A percentile compares a stretch with the other conserved stretches of the same genome.
Conservation (phyloP, 805 yeast genomes). For the Maudiozyma saulgeensis region DNA sequence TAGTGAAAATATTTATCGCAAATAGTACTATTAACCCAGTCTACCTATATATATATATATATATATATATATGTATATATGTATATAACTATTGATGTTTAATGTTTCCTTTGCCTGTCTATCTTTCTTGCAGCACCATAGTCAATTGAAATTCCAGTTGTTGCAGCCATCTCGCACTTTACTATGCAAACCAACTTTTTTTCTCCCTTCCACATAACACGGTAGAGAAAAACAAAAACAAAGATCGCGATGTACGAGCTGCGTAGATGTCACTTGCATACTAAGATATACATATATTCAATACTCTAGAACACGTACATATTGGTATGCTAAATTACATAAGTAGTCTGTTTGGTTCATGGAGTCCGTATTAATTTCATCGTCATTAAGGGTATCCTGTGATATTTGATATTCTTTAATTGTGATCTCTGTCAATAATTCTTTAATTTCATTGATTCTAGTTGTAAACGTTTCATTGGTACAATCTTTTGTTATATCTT, state of each 20-base stretch:
- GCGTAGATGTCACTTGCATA: background rate
- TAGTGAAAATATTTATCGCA: too few relatives aligned
- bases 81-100: too few relatives aligned
- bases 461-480: conserved; percentile 10
- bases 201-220: too few relatives aligned
- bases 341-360: conserved; percentile 3
- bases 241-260: background rate
- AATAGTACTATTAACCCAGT: too few relatives aligned
- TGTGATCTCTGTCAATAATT: conserved; percentile 12
- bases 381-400: conserved; percentile 8
- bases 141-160: background rate
- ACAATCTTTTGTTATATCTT: conserved; percentile 5
- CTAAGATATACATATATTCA: background rate
- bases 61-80: too few relatives aligned
- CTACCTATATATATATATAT: too few relatives aligned
- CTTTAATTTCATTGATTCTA: conserved; percentile 12
- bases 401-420: conserved; percentile 17
- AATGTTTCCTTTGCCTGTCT: background rate
- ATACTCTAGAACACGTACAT: conserved; percentile 22
- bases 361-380: background rate
- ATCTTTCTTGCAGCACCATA: background rate
- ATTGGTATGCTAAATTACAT: conserved; percentile 24
- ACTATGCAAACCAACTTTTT: too few relatives aligned
- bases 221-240: too few relatives aligned
- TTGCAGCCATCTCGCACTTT: background rate